A percentile compares a stretch with the other conserved stretches of the same genome.
Conservation (phyloP, 768 basidiomycete genomes). For the Leucosporidium creatinivorum region DNA sequence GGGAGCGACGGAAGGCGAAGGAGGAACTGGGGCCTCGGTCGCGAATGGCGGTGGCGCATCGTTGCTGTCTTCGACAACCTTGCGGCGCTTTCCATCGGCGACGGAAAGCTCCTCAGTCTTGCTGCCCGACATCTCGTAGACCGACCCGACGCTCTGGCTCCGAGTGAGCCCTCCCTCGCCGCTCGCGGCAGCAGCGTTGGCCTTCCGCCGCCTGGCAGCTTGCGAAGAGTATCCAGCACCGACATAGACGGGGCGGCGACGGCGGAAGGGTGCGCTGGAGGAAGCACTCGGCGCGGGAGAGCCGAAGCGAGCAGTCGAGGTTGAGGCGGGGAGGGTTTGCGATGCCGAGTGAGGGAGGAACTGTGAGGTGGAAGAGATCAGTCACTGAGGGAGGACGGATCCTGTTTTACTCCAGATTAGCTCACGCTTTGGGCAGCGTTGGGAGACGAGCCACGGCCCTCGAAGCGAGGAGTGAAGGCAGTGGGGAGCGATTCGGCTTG, state of each 20-base stretch:
- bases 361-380: too few species aligned
- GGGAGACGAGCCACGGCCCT: background rate
- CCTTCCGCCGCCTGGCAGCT: background rate
- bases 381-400: too few species aligned
- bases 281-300: too few species aligned
- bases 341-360: background rate
- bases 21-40: background rate
- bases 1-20: background rate
- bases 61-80: background rate
- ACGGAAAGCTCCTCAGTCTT: background rate
- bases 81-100: constrained; percentile 21
- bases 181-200: background rate
- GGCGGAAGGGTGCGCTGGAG: background rate
- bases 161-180: background rate
- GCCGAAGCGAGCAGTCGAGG: background rate
- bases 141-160: constrained; percentile 21
- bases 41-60: background rate
- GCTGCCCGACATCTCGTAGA: background rate
- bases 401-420: too few species aligned
- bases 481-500: constrained; percentile 5
- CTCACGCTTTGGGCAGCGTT: too few species aligned
- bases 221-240: constrained; percentile 28
- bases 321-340: background rate
- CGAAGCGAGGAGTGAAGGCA: constrained; percentile 2
- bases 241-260: constrained; percentile 26